phyloP scores from a whole-genome alignment of 305 asterid genomes.

The Galium porrigens region DNA sequence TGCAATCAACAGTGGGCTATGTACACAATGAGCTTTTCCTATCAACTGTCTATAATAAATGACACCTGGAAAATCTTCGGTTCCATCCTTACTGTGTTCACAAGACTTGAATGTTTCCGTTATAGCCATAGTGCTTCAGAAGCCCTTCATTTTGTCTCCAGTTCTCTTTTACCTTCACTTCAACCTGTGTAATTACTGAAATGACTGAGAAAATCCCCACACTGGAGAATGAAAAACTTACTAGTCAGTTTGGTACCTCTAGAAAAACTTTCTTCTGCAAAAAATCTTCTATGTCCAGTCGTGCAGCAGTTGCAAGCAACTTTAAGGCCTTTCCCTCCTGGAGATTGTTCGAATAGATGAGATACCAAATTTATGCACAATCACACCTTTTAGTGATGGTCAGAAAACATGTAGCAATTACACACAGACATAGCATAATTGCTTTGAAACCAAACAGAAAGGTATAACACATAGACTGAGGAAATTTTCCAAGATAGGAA shows the following conservation, averaged over 20 bases:
- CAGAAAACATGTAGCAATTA: neutral
- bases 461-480: neutral
- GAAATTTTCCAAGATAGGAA: neutral
- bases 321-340: conserved; percentile 91
- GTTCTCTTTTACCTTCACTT: conserved; percentile 82
- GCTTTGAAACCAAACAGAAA: neutral
- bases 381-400: too few species aligned
- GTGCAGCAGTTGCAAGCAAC: conserved; percentile 84
- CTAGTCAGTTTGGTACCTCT: conserved; percentile 41
- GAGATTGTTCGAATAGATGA: conserved; percentile 16
- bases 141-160: conserved; percentile 97
- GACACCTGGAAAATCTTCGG: neutral
- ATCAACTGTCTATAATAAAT: neutral
- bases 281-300: conserved; percentile 95
- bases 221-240: neutral
- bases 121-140: conserved; percentile 70
- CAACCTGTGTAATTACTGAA: conserved; percentile 35
- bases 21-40: conserved; percentile 1
- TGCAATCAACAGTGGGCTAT: neutral
- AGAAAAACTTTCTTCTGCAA: conserved; percentile 87
- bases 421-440: neutral
- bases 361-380: neutral
- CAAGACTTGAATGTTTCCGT: conserved; percentile 62
- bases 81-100: neutral
- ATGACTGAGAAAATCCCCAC: neutral